These are phyloP conservation scores for Zymoseptoria crescenta DNA, from an alignment of 2,329 filamentous ascomycete species.

Conservation along the genomic window DNA sequence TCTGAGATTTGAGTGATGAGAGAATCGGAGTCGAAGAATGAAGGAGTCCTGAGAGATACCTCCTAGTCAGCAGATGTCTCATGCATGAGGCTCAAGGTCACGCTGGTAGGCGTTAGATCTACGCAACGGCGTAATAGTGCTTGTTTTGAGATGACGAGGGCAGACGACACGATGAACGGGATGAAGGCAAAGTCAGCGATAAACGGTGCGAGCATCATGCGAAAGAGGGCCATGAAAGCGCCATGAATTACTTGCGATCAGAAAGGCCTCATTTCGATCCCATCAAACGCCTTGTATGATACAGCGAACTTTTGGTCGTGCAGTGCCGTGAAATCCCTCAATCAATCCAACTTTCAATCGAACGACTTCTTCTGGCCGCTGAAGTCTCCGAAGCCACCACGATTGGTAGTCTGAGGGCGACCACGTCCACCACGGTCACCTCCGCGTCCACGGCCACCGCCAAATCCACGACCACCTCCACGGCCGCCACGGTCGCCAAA, in stretches of 20 bases:
- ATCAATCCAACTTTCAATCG: slow-evolving; percentile 8
- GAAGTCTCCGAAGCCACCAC: slow-evolving; percentile 57
- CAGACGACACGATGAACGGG: not conserved
- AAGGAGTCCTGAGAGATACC: not conserved
- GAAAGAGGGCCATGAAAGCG: not conserved
- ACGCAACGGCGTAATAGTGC: not conserved
- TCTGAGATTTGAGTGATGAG: not conserved
- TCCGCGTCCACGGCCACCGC: slow-evolving; percentile 43
- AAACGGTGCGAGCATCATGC: not conserved
- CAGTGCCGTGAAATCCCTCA: not conserved
- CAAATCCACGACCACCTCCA: slow-evolving; percentile 44
- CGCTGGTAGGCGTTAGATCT: too few species aligned
- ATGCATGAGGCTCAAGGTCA: not conserved
- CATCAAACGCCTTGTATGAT: not conserved
- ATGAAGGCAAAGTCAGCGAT: not conserved
- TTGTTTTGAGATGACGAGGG: not conserved
- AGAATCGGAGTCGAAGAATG: not conserved
- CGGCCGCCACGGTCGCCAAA: slow-evolving; percentile 45
- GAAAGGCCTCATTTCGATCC: not conserved
- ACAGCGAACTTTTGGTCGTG: not conserved
- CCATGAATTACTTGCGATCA: not conserved
- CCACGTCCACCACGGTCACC: slow-evolving; percentile 47
- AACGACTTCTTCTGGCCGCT: slow-evolving; percentile 75
- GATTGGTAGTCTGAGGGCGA: slow-evolving; percentile 39
- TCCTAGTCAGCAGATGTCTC: not conserved